Evolutionary conservation across 2,329 filamentous ascomycete species (phyloP), one percentile per base, ranked within the genome.

Genomic region (Pseudogymnoascus sp.): DNA sequence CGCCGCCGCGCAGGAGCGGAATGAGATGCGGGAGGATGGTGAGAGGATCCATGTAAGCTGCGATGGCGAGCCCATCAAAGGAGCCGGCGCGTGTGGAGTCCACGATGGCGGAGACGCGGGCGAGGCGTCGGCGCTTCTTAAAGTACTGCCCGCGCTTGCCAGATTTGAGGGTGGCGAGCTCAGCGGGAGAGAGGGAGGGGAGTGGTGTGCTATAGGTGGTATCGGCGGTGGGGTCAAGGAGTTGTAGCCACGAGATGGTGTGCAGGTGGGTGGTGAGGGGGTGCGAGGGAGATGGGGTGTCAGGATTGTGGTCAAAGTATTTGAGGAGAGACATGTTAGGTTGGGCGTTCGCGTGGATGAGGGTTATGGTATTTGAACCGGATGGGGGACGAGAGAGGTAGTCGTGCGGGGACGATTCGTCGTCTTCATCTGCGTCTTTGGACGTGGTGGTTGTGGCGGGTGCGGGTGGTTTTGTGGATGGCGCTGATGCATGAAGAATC

Each of bases 191-290:
- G 1, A 86, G 76, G 0, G 75, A 70, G 0, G 82, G 77, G 0
- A 90, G 87, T 59, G 86, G 81, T 23, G 82, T 79, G 30, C 77
- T 74, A 73, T 95, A 96, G 3, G 87, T 83, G 0, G 82, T 79
- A 71, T 97, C 94, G 28, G 83, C 76, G 34, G 82, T 75, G 0
- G 94, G 94, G 21, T 88, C 80, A 13, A 96, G 76, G 4, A 99
- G 82, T 73, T 97, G 92, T 2, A 99, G 82, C 92, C 92, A 99
- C 26, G 90, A 92, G 28, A 97, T 77, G 4, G 87, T 83, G 67
- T 92, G 86, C 58, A 99, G 82, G 70, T 94, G 86, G 13, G 82
- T 86, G 72, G 87, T 82, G 9, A 99, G 82, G 0, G 94, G 92
- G 70, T 97, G 94, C 59, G 78, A 72, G 48, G 67, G 78, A 81